These are phyloP conservation scores for Picea abies DNA, from an alignment of 83 land plant species.

Conservation along the genomic window DNA sequence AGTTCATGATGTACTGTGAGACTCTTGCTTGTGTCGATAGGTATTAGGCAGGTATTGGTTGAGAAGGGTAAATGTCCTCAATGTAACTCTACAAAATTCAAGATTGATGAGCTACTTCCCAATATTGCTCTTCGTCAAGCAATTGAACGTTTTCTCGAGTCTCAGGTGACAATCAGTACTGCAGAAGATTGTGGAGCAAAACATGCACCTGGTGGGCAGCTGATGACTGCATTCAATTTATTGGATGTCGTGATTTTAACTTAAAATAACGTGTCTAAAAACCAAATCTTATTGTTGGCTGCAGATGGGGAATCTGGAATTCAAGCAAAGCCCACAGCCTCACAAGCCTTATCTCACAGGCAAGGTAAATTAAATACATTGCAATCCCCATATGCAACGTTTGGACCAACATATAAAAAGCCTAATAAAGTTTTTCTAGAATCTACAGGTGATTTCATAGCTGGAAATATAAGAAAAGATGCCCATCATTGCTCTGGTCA, in stretches of 20 bases:
- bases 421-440: conserved; percentile 31
- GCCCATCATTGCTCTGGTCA: conserved; percentile 1
- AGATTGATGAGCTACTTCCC: conserved; percentile 72
- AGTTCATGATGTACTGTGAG: not conserved
- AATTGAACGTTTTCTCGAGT: conserved; percentile 71
- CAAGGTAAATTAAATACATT: conserved; percentile 23
- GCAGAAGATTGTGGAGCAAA: conserved; percentile 39
- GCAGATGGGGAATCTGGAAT: conserved; percentile 73
- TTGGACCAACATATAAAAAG: conserved; percentile 24
- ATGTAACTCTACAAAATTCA: conserved; percentile 67
- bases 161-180: conserved; percentile 39
- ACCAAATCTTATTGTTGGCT: not conserved
- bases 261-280: not conserved
- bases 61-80: conserved; percentile 73
- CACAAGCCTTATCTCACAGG: conserved; percentile 27
- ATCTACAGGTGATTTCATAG: conserved; percentile 21
- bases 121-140: conserved; percentile 84
- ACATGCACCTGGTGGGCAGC: conserved; percentile 40
- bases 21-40: conserved; percentile 33
- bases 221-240: not conserved
- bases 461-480: not conserved
- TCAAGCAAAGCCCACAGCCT: conserved; percentile 36
- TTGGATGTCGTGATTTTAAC: not conserved
- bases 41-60: conserved; percentile 57
- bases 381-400: conserved; percentile 31